These are phyloP conservation scores for Lepiota venenata DNA, from an alignment of 768 basidiomycete genomes.

Conservation along the genomic window DNA sequence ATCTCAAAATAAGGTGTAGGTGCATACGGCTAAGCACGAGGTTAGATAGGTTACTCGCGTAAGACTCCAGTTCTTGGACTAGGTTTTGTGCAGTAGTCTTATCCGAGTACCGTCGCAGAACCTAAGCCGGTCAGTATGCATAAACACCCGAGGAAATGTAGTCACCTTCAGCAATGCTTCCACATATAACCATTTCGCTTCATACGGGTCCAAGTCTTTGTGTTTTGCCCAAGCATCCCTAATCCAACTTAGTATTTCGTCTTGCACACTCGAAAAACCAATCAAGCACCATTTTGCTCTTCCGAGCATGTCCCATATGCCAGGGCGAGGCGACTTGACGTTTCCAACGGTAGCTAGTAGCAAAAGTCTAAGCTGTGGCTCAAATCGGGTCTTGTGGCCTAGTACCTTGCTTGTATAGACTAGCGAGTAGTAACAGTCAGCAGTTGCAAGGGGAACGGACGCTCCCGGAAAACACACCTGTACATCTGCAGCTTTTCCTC, in stretches of 20 bases:
- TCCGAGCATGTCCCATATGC: slow-evolving; percentile 88
- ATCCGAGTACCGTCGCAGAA: slow-evolving; percentile 79
- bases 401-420: slow-evolving; percentile 91
- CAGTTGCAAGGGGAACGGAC: slow-evolving; percentile 3
- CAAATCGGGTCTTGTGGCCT: not conserved
- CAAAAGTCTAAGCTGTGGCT: slow-evolving; percentile 9
- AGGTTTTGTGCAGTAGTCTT: slow-evolving; percentile 74
- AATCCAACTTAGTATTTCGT: slow-evolving; percentile 8
- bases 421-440: slow-evolving; percentile 25
- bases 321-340: slow-evolving; percentile 73
- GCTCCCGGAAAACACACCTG: slow-evolving; percentile 45
- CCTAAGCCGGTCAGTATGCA: slow-evolving; percentile 38
- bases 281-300: slow-evolving; percentile 85
- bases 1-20: not conserved
- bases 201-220: slow-evolving; percentile 69
- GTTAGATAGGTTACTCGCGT: slow-evolving; percentile 63
- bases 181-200: slow-evolving; percentile 90
- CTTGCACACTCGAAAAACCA: not conserved
- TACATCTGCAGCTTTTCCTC: slow-evolving; percentile 96
- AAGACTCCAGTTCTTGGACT: slow-evolving; percentile 75
- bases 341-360: slow-evolving; percentile 84
- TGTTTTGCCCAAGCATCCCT: slow-evolving; percentile 98
- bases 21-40: slow-evolving; percentile 62
- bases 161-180: slow-evolving; percentile 79
- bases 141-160: not conserved